Base-by-base conservation (phyloP, 768 basidiomycete species). In the Leccinum olivaceopallidum region DNA sequence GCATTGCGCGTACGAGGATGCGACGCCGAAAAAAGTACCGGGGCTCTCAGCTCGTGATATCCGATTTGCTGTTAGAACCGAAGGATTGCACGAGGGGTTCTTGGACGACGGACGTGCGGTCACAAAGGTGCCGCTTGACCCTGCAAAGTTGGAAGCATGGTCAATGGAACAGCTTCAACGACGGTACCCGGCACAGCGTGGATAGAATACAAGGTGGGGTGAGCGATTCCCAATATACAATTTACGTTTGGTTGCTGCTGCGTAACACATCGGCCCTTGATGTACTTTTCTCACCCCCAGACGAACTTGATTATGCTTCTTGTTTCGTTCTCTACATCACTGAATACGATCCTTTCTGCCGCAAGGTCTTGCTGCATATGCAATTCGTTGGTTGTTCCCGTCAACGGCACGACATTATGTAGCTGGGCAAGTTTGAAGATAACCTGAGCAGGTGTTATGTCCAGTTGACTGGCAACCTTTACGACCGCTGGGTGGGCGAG, bases 361-460 rank as follows among this genome's bases (percentile, higher is more conserved):
- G 77, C 78, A 20, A 90, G 73, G 58, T 85, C 88, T 60, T 92
- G 83, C 39, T 76, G 73, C 86, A 91, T 91, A 63, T 92, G 90
- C 24, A 75, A 60, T 60, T 85, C 80, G 59, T 80, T 80, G 1
- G 83, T 89, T 12, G 91, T 92, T 3, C 93, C 93, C 34, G 88
- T 87, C 47, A 95, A 73, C 0, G 93, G 92, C 1, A 82, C 83
- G 62, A 94, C 81, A 3, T 83, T 86, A 60, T 83, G 79, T 26
- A 80, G 69, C 68, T 92, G 88, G 8, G 86, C 87, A 49, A 93
- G 74, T 68, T 82, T 85, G 76, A 85, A 94, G 8, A 92, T 69
- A 0, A 81, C 80, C 69, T 93, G 90, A 48, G 85, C 82, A 7
- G 83, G 79, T 0, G 90, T 89, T 60, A 84, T 79, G 1, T 76